Evolutionary conservation across 1,139 yeast species (phyloP).

Genomic region (Suhomyces panamericanus): DNA sequence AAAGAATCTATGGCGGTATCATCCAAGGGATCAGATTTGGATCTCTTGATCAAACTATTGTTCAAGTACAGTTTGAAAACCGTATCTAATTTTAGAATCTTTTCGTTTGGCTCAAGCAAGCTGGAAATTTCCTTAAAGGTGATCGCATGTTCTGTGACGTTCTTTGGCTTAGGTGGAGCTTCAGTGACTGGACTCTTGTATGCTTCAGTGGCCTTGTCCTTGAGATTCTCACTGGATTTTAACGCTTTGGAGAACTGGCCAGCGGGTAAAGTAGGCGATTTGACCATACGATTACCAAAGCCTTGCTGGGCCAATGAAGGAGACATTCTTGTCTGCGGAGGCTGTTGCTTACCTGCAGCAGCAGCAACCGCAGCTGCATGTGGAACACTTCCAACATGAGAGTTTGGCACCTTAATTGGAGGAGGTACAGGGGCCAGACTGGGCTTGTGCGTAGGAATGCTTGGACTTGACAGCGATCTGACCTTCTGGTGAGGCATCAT

Average conservation of each 20-base stretch:
- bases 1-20: conserved; percentile 41
- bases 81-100: conserved; percentile 44
- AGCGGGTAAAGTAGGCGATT: conserved; percentile 12
- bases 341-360: conserved; percentile 14
- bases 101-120: conserved; percentile 37
- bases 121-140: conserved; percentile 38
- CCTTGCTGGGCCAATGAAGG: conserved; percentile 8
- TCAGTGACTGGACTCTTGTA: conserved; percentile 15
- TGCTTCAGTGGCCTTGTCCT: neutral
- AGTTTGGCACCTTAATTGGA: neutral
- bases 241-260: conserved; percentile 6
- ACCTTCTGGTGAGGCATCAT: conserved; percentile 1
- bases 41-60: conserved; percentile 25
- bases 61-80: conserved; percentile 40
- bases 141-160: conserved; percentile 16
- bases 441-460: conserved; percentile 3
- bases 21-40: conserved; percentile 28
- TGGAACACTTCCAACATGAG: conserved; percentile 8
- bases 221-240: neutral
- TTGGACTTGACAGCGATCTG: conserved; percentile 3
- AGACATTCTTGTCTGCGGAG: conserved; percentile 6
- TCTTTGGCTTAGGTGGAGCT: neutral
- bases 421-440: neutral
- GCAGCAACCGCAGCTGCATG: conserved; percentile 20
- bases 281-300: conserved; percentile 3